Evolutionary conservation across 2,329 filamentous ascomycete species (phyloP), one percentile per base, ranked within the genome.

Genomic region (Elsinoe arachidis): DNA sequence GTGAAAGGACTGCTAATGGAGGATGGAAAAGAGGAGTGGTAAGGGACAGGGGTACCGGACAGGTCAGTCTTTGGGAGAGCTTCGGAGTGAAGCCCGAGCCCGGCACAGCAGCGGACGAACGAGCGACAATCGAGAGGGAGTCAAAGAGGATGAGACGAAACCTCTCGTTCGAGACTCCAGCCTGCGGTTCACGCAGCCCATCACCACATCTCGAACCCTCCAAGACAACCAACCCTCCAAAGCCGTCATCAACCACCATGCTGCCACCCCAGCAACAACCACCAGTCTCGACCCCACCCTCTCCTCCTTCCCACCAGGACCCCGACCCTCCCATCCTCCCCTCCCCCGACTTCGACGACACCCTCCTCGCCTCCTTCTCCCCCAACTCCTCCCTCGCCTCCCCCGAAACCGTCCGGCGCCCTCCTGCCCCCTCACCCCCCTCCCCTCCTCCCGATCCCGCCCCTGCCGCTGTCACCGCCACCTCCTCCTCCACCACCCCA

Each of bases 1-100:
- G 78, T 68, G 73, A 73, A 43, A 71, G 74, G 59, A 74, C 69
- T 63, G 78, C 74, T 63, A 81, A 80, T 70, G 80, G 80, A 30
- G 73, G 73, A 58, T 80, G 75, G 70, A 73, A 74, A 60, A 69
- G 63, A 39, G 76, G 76, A 15, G 74, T 76, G 54, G 73, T 76
- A 58, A 73, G 71, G 10, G 72, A 80, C 62, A 74, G 78, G 67
- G 69, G 67, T 1, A 72, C 69, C n/a, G 72, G 72, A 5, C 76
- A 79, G 66, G 70, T 71, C 62, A 74, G 73, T 63, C 64, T 72
- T 7, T 63, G 61, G 60, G 70, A 70, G 56, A 66, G 59, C 53
- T 63, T 70, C 10, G 26, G 60, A 44, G 46, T 64, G 61, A 60
- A 63, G 61, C 26, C 30, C 55, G 55, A 65, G 65, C 46, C 56